Evolutionary conservation across 805 yeast genomes (phyloP), one percentile per base, ranked within the genome.

Genomic region (Kodamaea nitidulidarum): DNA sequence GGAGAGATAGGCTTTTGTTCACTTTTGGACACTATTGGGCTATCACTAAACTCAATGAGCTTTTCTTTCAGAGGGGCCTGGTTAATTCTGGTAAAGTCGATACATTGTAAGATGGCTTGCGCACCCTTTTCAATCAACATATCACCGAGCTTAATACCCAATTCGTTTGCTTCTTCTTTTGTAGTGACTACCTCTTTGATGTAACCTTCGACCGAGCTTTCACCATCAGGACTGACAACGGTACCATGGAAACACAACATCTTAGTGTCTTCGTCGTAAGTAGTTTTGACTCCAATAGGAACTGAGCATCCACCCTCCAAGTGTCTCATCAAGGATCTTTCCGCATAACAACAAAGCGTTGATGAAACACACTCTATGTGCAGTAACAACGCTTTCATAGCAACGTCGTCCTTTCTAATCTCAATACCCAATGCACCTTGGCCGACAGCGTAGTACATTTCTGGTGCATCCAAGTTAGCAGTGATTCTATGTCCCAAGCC

Each of bases 231-330:
- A 45, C 84, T 77, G 22, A 88, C 84, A 11, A 91, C 95, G 26
- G 84, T 73, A 4, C 85, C 95, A 47, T 77, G 76, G 45, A 90
- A 63, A 4, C 57, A 52, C 40, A 88, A 69, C 7, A 47, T 48
- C 26, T 71, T 62, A 0, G 79, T 69, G 1, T 36, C 49, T 15
- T 59, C 63, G 39, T 74, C 61, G 47, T 74, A 84, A 7, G 53
- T 47, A n/a, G 88, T 71, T 47, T 79, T 75, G 20, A 88, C 96
- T 38, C 98, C 98, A 48, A 93, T 85, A 5, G 98, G 98, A 12
- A 93, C 97, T 1, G 96, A 87, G 63, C 98, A 93, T 7, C 98
- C 98, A 45, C 98, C 98, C 66, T 93, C 98, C 43, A 93, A 73
- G 16, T 84, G 73, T 61, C 91, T 75, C 86, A 93, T 78, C 45